Percentiles rank a stretch among this genome's conserved stretches.
phyloP scores from a whole-genome alignment of 305 asterid species.

The Fraxinus angustifolia region DNA sequence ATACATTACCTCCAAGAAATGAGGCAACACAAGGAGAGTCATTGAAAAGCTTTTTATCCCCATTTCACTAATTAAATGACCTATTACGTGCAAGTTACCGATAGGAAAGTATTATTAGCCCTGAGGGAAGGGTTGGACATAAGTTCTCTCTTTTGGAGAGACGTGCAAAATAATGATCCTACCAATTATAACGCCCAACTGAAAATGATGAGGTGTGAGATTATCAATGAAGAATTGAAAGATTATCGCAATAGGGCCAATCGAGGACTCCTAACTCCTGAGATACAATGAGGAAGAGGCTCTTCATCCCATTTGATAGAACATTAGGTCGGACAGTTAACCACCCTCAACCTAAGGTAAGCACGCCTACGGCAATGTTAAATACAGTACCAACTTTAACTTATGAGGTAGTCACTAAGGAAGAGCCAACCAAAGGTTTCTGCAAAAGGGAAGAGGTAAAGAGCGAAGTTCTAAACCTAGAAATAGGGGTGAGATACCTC shows the following conservation, averaged over 20 bases:
- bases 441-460: neutral
- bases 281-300: too few species aligned
- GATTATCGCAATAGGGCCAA: too few species aligned
- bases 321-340: neutral
- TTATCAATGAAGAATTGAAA: too few species aligned
- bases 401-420: neutral
- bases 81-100: neutral
- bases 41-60: neutral
- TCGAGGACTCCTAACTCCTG: neutral
- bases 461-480: neutral
- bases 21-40: neutral
- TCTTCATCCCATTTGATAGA: too few species aligned
- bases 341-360: neutral
- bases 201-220: too few species aligned
- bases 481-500: neutral
- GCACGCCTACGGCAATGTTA: neutral
- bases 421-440: neutral
- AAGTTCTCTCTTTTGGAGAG: too few species aligned
- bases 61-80: too few species aligned
- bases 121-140: too few species aligned
- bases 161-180: too few species aligned
- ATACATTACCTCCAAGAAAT: neutral
- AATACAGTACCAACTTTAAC: neutral
- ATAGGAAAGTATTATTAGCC: too few species aligned
- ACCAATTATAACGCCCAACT: too few species aligned